Base-by-base conservation (phyloP, 768 basidiomycete species). In the Hygrophoropsis aurantiaca region DNA sequence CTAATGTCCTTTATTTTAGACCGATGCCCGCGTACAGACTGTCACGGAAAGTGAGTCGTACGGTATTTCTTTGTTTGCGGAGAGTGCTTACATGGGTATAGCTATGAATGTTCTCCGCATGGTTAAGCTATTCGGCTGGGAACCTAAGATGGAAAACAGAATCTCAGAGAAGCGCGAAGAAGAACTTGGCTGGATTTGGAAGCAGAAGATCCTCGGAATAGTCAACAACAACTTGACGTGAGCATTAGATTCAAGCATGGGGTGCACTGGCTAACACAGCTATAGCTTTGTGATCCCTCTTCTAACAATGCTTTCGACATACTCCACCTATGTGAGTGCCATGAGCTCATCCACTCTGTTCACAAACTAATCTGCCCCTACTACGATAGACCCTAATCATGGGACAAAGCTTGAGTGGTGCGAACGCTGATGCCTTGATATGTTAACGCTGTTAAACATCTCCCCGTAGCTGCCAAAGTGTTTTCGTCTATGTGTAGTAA, bases 111-210 rank as follows among this genome's bases (percentile, higher is more conserved):
- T 80, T 16, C 61, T 84, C 11, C 74, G 84, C 13, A 85, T 86
- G 79, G 70, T 86, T 58, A 87, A 88, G 62, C 66, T 87, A 34
- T 87, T 88, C 53, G n/a, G n/a, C n/a, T n/a, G n/a, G n/a, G n/a
- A n/a, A n/a, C n/a, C n/a, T n/a, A n/a, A n/a, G n/a, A n/a, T 85
- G 57, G 68, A 75, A 18, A 60, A 73, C 9, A 71, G 72, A 41
- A 69, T 91, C 37, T 63, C 72, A 18, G 73, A 74, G 25, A 79
- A 79, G 54, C 75, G 87, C 49, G 77, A 83, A 36, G 74, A 75
- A 4, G 88, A 90, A 60, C 64, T 90, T 15, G 47, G 54, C 3
- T 75, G 73, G 62, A 67, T 84, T 34, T 76, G 74, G 70, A 78
- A 75, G 56, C 63, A 73, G 36, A 75, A 81, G 56, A 55, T 84